Base-by-base conservation (phyloP, 2,329 filamentous ascomycete genomes). In the Fusarium robinianum region DNA sequence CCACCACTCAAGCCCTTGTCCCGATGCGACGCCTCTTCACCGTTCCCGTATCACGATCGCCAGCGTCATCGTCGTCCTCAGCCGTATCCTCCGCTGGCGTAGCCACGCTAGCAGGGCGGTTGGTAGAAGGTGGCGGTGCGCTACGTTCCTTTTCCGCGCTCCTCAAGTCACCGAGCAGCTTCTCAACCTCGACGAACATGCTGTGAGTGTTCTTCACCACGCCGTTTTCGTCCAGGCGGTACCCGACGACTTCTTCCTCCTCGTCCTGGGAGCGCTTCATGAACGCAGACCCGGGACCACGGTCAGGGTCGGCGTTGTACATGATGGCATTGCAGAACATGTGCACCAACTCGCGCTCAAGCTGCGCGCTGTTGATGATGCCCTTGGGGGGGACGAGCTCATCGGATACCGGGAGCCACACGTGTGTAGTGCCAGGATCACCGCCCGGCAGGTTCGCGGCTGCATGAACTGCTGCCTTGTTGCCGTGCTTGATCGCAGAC, bases 321-420 rank as follows among this genome's bases (percentile, higher is more conserved):
- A 99, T 97, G 68, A 96, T 87, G 12, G 94, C 92, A 62, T 97
- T 97, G 56, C 90, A 90, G 67, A 97, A 96, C 88, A 97, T 96
- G 60, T 95, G 88, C 59, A 95, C 89, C 8, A 97, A 74, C 66
- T 97, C 92, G 55, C 90, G 89, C 68, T 97, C 92, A 11, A 97
- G 77, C 66, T 97, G 94, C 2, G 87, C 83, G 36, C 88, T 91
- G 67, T 97, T 97, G 67, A 97, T 88, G 59, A 97, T 96, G 14
- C 85, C 89, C 58, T 84, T 88, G 0, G 94, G 92, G 3, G 92
- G 89, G 3, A 92, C 77, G 17, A 96, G 75, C 44, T 96, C 89
- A 35, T 85, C 79, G 2, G 81, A 86, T 43, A 87, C 79, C 7
- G 87, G 83, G 6, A 92, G 71, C 75, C 79, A 81, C 14, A 87